Evolutionary conservation across 1,139 yeast species (phyloP).

Genomic region (Geotrichum cucujoidarum): DNA sequence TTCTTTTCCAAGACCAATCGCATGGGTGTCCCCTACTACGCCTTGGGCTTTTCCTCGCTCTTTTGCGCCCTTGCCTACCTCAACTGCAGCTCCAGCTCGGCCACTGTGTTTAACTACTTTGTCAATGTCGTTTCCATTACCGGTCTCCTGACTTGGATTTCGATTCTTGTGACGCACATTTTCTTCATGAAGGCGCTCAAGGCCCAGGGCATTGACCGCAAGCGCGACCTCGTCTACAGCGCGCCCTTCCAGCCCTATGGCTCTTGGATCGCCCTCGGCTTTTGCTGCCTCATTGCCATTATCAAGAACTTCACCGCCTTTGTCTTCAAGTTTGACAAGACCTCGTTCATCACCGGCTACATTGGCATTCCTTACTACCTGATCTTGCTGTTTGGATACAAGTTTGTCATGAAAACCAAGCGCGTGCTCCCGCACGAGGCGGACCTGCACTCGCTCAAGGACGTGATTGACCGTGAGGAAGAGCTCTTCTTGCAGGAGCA

Average conservation of each 20-base stretch:
- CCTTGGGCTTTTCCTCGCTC: constrained; percentile 42
- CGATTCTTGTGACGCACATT: constrained; percentile 57
- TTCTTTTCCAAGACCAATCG: constrained; percentile 56
- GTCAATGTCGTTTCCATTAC: constrained; percentile 68
- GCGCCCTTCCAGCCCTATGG: constrained; percentile 49
- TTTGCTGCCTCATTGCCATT: constrained; percentile 56
- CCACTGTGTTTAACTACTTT: constrained; percentile 58
- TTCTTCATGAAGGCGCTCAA: constrained; percentile 59
- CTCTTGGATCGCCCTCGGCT: constrained; percentile 49
- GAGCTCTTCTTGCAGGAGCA: constrained; percentile 46
- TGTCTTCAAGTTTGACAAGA: constrained; percentile 52
- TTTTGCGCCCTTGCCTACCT: constrained; percentile 60
- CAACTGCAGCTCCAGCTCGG: constrained; percentile 51
- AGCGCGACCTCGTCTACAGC: constrained; percentile 47
- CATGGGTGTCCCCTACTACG: constrained; percentile 58
- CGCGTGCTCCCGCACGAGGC: constrained; percentile 52
- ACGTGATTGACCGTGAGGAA: constrained; percentile 65
- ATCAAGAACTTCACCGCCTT: constrained; percentile 73
- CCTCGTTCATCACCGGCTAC: constrained; percentile 68
- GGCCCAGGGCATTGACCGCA: constrained; percentile 55
- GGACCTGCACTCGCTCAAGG: constrained; percentile 60
- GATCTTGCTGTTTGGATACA: constrained; percentile 54
- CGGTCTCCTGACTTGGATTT: constrained; percentile 66
- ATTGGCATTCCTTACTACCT: constrained; percentile 68
- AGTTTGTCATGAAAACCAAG: constrained; percentile 50